These are phyloP conservation scores for Zychaea mexicana DNA, from an alignment of 371 early-diverging fungal genomes.

Conservation along the genomic window DNA sequence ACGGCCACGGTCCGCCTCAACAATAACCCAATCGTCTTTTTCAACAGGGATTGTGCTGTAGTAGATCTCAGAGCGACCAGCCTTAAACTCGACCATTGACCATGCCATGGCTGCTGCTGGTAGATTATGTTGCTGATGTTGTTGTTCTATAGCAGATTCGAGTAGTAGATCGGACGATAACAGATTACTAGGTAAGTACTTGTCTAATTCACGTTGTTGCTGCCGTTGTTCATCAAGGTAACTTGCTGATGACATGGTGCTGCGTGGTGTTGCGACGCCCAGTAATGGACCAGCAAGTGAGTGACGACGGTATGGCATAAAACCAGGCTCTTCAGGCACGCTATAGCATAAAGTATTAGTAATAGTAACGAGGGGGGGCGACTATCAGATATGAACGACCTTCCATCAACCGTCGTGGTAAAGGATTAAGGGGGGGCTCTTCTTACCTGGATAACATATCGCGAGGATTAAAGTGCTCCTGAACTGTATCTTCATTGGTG, in stretches of 20 bases:
- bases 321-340: constrained; percentile 27
- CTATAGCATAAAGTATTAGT: constrained; percentile 1
- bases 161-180: constrained; percentile 17
- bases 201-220: constrained; percentile 10
- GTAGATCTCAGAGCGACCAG: constrained; percentile 76
- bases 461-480: constrained; percentile 17
- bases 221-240: constrained; percentile 11
- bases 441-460: constrained; percentile 28
- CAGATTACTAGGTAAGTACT: constrained; percentile 13
- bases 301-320: constrained; percentile 26
- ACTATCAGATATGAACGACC: too few relatives aligned
- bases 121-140: constrained; percentile 1
- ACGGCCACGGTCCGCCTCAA: constrained; percentile 96
- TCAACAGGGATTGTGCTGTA: constrained; percentile 32
- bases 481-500: constrained; percentile 6
- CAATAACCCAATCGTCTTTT: constrained; percentile 69
- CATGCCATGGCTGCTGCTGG: constrained; percentile 11
- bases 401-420: too few relatives aligned
- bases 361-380: too few relatives aligned
- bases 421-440: not conserved
- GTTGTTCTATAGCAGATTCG: constrained; percentile 3
- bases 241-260: not conserved
- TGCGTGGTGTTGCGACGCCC: constrained; percentile 13
- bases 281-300: constrained; percentile 26
- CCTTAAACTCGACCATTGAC: constrained; percentile 79